Evolutionary conservation across 2,329 filamentous ascomycete genomes (phyloP).

Genomic region (Colletotrichum siamense): DNA sequence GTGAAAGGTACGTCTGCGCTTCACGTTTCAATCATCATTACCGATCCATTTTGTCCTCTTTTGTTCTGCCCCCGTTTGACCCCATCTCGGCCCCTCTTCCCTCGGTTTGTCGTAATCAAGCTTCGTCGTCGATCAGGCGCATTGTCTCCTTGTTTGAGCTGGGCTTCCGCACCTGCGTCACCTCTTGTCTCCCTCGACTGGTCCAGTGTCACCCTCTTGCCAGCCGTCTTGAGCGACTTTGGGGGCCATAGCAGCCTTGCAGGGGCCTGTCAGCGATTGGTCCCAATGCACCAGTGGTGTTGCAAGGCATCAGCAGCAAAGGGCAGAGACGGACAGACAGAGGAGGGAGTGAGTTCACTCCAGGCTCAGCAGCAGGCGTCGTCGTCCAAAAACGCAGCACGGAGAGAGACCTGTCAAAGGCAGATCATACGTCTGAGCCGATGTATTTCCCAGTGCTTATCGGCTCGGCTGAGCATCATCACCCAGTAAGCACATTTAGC

Average conservation of each 20-base stretch:
- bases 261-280: neutral
- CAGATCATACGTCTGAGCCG: neutral
- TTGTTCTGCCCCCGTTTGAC: neutral
- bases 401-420: neutral
- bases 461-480: neutral
- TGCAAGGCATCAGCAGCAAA: neutral
- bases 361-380: neutral
- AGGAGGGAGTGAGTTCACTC: neutral
- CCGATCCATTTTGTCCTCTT: neutral
- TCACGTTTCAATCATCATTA: conserved; percentile 1
- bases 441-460: neutral
- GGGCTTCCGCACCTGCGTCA: conserved; percentile 2
- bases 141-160: conserved; percentile 1
- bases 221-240: neutral
- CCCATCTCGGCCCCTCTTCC: conserved; percentile 6
- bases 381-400: neutral
- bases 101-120: conserved; percentile 2
- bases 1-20: neutral
- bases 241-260: neutral
- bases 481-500: neutral
- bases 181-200: neutral
- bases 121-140: conserved; percentile 9
- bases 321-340: neutral
- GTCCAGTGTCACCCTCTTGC: conserved; percentile 3
- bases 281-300: neutral